Percentiles rank a stretch among this genome's conserved stretches.
Evolutionary conservation across 2,329 filamentous ascomycete genomes (phyloP).

Genomic region (Pseudocercospora cruenta): DNA sequence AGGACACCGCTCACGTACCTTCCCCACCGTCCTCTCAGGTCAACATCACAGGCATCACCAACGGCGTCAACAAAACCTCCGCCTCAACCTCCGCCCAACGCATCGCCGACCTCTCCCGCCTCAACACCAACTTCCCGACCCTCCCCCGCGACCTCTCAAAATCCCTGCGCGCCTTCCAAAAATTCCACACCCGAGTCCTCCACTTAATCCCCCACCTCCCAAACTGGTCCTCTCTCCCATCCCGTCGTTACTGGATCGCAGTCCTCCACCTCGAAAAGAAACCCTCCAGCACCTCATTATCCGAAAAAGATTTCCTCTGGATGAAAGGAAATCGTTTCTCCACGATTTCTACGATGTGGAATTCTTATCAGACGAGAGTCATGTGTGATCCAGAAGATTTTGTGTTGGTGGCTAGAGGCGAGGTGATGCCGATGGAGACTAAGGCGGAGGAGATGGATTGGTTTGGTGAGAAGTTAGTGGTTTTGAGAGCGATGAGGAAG

Average conservation of each 20-base stretch:
- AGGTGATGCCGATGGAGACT: constrained; percentile 27
- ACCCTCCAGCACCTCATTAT: constrained; percentile 2
- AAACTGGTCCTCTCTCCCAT: constrained; percentile 9
- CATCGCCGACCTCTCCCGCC: neutral
- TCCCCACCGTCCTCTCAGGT: too few species aligned
- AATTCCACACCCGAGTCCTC: constrained; percentile 31
- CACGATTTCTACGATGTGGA: constrained; percentile 40
- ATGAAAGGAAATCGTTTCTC: constrained; percentile 38
- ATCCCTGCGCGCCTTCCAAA: constrained; percentile 23
- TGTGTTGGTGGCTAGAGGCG: constrained; percentile 30
- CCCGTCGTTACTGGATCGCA: constrained; percentile 40
- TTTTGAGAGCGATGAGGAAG: constrained; percentile 32
- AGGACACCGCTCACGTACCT: too few species aligned
- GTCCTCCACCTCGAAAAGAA: constrained; percentile 30
- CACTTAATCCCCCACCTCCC: constrained; percentile 28
- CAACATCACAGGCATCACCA: too few species aligned
- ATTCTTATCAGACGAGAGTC: constrained; percentile 25
- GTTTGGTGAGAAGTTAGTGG: constrained; percentile 37
- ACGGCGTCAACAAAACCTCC: constrained; percentile 17
- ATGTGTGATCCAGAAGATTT: constrained; percentile 27
- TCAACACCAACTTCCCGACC: constrained; percentile 17
- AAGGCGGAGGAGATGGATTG: constrained; percentile 36
- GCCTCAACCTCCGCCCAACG: constrained; percentile 2
- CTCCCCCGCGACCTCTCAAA: constrained; percentile 27
- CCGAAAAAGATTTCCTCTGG: constrained; percentile 36